Percentiles rank a stretch among this genome's conserved stretches.
phyloP scores from a whole-genome alignment of 805 yeast genomes.

The Yarrowia hollandica region DNA sequence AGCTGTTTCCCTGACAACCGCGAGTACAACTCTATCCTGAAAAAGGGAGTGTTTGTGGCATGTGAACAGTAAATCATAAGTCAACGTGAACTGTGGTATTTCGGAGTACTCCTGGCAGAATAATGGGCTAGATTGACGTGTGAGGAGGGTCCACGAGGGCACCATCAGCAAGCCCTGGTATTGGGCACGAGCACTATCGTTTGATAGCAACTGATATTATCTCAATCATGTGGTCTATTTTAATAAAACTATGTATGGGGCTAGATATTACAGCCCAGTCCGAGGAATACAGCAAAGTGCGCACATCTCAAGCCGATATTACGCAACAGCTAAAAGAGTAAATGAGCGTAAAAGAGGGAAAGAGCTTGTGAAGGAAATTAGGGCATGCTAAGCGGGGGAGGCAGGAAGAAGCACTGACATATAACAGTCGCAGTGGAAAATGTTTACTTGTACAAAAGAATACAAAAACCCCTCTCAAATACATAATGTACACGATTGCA shows the following conservation, averaged over 20 bases:
- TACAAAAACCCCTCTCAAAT: too few relatives aligned
- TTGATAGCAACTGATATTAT: too few relatives aligned
- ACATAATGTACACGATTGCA: too few relatives aligned
- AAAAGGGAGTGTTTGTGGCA: constrained; percentile 13
- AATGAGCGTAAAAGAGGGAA: neutral
- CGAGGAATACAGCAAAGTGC: constrained; percentile 4
- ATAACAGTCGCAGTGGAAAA: too few relatives aligned
- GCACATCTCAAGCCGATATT: neutral
- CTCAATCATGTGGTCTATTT: constrained; percentile 2
- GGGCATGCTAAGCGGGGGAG: too few relatives aligned
- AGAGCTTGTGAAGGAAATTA: neutral
- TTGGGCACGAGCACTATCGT: too few relatives aligned
- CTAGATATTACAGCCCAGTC: constrained; percentile 12
- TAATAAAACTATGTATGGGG: constrained; percentile 10
- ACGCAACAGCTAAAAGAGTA: too few relatives aligned
- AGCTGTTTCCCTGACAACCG: constrained; percentile 28
- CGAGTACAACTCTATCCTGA: neutral
- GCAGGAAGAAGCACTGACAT: too few relatives aligned
- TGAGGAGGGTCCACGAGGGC: too few relatives aligned
- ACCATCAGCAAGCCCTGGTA: too few relatives aligned
- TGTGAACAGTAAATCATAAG: neutral
- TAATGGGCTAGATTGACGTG: neutral
- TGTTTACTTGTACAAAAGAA: too few relatives aligned
- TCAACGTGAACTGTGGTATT: neutral
- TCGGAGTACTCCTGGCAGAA: too few relatives aligned